phyloP scores from a whole-genome alignment of 2,329 filamentous ascomycete genomes.

The Talaromyces piceae region DNA sequence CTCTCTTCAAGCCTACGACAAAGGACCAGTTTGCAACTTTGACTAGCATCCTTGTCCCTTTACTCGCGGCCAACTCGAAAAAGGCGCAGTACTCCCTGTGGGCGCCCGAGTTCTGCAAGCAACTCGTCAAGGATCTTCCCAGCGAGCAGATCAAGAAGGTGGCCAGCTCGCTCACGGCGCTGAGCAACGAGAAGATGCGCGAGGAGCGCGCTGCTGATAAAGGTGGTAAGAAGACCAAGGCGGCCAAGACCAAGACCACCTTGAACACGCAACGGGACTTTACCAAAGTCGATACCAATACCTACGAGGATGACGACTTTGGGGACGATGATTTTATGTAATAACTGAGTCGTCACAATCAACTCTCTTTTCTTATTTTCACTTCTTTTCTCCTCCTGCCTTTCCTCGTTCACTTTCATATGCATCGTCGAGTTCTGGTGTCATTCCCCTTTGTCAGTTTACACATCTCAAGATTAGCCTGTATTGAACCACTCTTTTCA shows the following conservation, averaged over 20 bases:
- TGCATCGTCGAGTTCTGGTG: constrained; percentile 8
- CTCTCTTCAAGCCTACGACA: constrained; percentile 81
- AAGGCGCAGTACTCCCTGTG: constrained; percentile 88
- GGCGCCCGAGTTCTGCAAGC: constrained; percentile 83
- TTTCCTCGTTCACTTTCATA: constrained; percentile 3
- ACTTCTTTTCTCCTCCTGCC: constrained; percentile 8
- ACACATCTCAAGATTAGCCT: not conserved
- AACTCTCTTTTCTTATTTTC: not conserved
- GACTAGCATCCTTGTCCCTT: constrained; percentile 68
- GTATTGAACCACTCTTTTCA: not conserved
- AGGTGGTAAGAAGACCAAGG: constrained; percentile 93
- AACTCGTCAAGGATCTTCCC: constrained; percentile 75
- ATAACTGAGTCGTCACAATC: constrained; percentile 13
- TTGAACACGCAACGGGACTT: constrained; percentile 58
- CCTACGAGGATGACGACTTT: constrained; percentile 82
- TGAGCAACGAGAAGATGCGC: constrained; percentile 97
- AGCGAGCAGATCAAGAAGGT: constrained; percentile 97
- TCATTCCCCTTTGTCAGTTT: constrained; percentile 8
- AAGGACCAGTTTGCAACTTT: constrained; percentile 80
- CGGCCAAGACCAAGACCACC: constrained; percentile 86
- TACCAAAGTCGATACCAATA: constrained; percentile 57
- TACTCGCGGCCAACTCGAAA: constrained; percentile 67
- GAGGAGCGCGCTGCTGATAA: constrained; percentile 94
- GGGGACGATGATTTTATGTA: constrained; percentile 50
- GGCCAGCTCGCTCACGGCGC: constrained; percentile 74